Evolutionary conservation across 2,329 filamentous ascomycete genomes (phyloP).

Genomic region (Nigrospora oryzae): DNA sequence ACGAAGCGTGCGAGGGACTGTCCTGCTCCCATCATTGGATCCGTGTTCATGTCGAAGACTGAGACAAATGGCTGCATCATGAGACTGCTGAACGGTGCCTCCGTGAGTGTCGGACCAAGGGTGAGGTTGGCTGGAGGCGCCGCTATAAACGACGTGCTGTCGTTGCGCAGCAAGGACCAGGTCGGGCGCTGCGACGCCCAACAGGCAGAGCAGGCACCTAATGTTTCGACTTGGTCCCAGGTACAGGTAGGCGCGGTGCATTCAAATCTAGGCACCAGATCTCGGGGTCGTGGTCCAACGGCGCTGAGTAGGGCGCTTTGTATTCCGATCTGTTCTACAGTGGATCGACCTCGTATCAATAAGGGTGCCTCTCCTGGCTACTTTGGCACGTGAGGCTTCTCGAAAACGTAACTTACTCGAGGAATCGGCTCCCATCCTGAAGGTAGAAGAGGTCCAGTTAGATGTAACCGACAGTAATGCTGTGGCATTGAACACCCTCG

Average conservation of each 20-base stretch:
- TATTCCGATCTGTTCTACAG: background rate
- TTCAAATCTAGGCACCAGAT: background rate
- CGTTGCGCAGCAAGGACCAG: background rate
- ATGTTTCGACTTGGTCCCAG: background rate
- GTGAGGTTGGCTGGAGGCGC: background rate
- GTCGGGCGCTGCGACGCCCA: background rate
- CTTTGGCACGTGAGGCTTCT: too few species aligned
- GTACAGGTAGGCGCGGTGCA: background rate
- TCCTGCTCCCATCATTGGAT: background rate
- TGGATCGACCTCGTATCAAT: too few species aligned
- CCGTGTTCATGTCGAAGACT: background rate
- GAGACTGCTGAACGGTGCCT: background rate
- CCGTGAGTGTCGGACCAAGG: background rate
- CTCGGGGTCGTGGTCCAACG: background rate
- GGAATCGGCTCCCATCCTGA: background rate
- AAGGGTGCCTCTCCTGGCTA: too few species aligned
- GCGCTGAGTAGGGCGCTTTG: background rate
- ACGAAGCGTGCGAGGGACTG: background rate
- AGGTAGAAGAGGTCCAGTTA: background rate
- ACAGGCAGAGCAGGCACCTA: background rate
- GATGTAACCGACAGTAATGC: background rate
- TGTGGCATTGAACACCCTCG: background rate
- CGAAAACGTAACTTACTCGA: background rate
- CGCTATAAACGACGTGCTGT: background rate
- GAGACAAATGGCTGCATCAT: background rate